These are phyloP conservation scores for Fusarium cyanostomum DNA, from an alignment of 2,329 filamentous ascomycete species.

Conservation along the genomic window DNA sequence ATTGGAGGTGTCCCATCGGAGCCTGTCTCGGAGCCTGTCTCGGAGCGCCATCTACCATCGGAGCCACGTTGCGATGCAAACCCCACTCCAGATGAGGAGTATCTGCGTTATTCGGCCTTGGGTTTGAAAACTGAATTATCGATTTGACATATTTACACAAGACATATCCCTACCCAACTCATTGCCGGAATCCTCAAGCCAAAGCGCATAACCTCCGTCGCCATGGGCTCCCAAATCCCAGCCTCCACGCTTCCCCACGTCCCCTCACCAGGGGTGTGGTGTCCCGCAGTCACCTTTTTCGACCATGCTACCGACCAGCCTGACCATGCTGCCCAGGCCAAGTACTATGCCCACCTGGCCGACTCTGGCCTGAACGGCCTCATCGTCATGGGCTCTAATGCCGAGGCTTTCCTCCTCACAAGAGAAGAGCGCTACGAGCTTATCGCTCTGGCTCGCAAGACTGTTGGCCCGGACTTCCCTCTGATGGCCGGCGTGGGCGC, in stretches of 20 bases:
- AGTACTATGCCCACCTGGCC: conserved; percentile 63
- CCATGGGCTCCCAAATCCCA: conserved; percentile 30
- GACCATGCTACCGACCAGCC: conserved; percentile 58
- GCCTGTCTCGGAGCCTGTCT: conserved; percentile 7
- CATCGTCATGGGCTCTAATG: conserved; percentile 64
- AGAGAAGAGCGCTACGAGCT: conserved; percentile 67
- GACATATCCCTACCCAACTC: neutral
- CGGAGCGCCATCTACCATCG: conserved; percentile 14
- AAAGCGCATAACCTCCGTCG: neutral
- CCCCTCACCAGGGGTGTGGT: conserved; percentile 57
- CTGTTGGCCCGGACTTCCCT: conserved; percentile 86
- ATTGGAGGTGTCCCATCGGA: neutral
- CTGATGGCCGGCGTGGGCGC: conserved; percentile 77
- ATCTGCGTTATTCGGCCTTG: neutral
- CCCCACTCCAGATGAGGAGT: conserved; percentile 33
- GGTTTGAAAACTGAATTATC: neutral
- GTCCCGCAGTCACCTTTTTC: conserved; percentile 65
- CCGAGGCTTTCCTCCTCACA: conserved; percentile 65
- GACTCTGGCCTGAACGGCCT: conserved; percentile 60
- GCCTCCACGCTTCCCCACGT: conserved; percentile 30
- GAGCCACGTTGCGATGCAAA: conserved; percentile 20
- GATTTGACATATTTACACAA: neutral
- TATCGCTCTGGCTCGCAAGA: conserved; percentile 72
- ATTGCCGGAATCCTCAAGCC: neutral
- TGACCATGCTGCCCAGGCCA: conserved; percentile 57